phyloP scores from a whole-genome alignment of 495 filamentous ascomycete species.

The Penicillium cinerascens region DNA sequence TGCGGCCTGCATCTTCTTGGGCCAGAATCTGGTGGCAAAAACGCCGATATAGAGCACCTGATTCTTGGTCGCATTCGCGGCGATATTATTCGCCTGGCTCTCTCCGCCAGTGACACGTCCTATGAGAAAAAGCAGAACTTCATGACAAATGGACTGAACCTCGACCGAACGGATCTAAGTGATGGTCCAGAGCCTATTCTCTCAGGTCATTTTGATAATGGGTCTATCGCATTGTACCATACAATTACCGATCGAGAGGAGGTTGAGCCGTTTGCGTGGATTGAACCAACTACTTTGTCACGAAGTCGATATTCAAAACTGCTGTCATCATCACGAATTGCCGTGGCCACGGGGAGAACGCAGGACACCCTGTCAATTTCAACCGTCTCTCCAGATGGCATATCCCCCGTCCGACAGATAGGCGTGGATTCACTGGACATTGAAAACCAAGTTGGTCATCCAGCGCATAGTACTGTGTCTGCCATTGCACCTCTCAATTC shows the following conservation, averaged over 20 bases:
- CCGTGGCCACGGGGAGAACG: conserved; percentile 47
- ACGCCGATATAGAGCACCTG: conserved; percentile 30
- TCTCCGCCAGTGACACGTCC: conserved; percentile 23
- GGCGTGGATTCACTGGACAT: conserved; percentile 25
- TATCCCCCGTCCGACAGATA: conserved; percentile 35
- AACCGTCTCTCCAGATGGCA: conserved; percentile 38
- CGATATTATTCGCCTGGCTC: conserved; percentile 35
- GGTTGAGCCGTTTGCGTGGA: conserved; percentile 37
- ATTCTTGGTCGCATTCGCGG: conserved; percentile 41
- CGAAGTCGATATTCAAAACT: conserved; percentile 52
- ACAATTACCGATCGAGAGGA: conserved; percentile 25
- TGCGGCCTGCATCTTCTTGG: conserved; percentile 53
- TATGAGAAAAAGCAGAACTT: conserved; percentile 34
- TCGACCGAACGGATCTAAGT: conserved; percentile 34
- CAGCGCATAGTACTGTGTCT: conserved; percentile 34
- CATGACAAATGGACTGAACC: conserved; percentile 23
- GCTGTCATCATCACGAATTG: conserved; percentile 45
- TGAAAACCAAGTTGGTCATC: conserved; percentile 18
- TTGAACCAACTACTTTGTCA: conserved; percentile 23
- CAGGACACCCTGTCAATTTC: conserved; percentile 48
- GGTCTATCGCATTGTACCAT: conserved; percentile 45
- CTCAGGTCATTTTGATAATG: conserved; percentile 44
- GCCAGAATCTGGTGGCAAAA: conserved; percentile 32
- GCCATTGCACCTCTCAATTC: conserved; percentile 50
- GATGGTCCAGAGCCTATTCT: conserved; percentile 35